Base-by-base conservation (phyloP, 1,284 basidiomycete species). In the Pulchroboletus neoregius region DNA sequence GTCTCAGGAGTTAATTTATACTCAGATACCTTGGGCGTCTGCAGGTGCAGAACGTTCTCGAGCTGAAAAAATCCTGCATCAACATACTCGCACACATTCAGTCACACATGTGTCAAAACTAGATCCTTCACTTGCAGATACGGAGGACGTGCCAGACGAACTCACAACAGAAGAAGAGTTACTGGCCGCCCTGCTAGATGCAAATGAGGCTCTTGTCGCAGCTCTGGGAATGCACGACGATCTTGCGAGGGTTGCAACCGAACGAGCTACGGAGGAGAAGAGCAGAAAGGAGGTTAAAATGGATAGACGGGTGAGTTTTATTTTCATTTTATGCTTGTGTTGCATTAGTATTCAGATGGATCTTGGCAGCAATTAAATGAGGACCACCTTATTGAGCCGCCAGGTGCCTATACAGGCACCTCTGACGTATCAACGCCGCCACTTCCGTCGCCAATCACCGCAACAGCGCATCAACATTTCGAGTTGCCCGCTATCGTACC, bases 11-110 rank as follows among this genome's bases (percentile, higher is more conserved):
- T 71, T 90, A 15, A 80, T 89, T 26, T 80, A 71, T 52, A 78
- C 82, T 7, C 84, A 88, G 63, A 87, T 90, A 45, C 76, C 82
- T 9, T 91, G 88, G 88, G 89, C 89, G 5, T 76, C 79, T 15
- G 80, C 87, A 4, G 75, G 78, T 16, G 87, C 88, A 2, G 87
- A 87, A 57, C 76, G 76, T 30, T 84, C 79, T 5, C 68, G 80
- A 24, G 54, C 43, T 13, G 65, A 63, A 7, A 71, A 60, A 44
- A 22, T 6, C 6, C 10, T 9, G 7, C 7, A 31, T 22, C 48
- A 32, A 13, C 48, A 48, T 12, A 38, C 41, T 16, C 59, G 37
- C 36, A 50, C 66, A 32, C 68, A 67, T 33, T 52, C 52, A 9
- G 33, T 48, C 34, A 47, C 36, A 1, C 54, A 62, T 32, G 64